These are phyloP conservation scores for Penicillium concentricum DNA, from an alignment of 2,329 filamentous ascomycete species.

Conservation along the genomic window DNA sequence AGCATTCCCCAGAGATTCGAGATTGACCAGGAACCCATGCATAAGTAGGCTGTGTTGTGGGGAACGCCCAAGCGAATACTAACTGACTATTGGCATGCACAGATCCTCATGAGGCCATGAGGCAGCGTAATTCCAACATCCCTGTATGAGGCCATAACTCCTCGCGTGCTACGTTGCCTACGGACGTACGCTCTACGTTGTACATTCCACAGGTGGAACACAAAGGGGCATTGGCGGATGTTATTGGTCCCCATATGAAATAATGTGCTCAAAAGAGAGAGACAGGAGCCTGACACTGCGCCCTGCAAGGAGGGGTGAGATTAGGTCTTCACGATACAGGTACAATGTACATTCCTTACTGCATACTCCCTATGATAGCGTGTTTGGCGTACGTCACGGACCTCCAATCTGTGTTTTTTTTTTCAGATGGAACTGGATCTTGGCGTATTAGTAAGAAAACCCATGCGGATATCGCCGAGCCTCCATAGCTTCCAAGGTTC, in stretches of 20 bases:
- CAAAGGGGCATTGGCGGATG: neutral
- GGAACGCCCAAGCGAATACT: neutral
- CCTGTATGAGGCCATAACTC: neutral
- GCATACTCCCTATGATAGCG: neutral
- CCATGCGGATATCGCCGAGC: conserved; percentile 3
- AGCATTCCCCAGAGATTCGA: conserved; percentile 7
- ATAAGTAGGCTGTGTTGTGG: neutral
- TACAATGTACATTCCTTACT: conserved; percentile 1
- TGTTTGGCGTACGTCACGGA: conserved; percentile 1
- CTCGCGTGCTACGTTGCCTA: neutral
- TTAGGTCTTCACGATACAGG: neutral
- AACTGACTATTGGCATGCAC: neutral
- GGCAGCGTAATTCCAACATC: neutral
- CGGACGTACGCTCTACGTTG: neutral
- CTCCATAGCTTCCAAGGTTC: neutral
- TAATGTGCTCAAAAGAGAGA: neutral
- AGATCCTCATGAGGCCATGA: conserved; percentile 1
- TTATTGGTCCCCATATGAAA: neutral
- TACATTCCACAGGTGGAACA: conserved; percentile 3
- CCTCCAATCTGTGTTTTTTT: neutral
- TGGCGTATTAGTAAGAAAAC: neutral
- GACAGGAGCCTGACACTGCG: neutral
- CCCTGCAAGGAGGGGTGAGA: conserved; percentile 2
- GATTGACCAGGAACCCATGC: neutral
- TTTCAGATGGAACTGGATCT: neutral